These are phyloP conservation scores for Syzygium grande DNA, from an alignment of 345 rosid genomes.

Conservation along the genomic window DNA sequence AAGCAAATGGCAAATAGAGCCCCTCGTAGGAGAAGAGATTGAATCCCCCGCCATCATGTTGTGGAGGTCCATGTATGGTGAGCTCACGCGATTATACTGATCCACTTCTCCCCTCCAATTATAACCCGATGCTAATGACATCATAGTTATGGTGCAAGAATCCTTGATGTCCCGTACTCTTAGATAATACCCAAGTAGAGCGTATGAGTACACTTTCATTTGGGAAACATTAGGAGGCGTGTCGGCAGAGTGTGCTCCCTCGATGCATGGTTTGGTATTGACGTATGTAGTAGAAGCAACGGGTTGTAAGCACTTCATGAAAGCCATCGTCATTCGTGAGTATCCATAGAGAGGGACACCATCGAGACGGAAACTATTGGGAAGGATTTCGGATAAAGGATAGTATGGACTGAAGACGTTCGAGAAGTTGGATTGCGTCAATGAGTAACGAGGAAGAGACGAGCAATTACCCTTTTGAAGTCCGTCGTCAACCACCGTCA, in stretches of 20 bases:
- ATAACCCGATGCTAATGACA: neutral
- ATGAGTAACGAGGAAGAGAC: no score
- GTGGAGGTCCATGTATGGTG: neutral
- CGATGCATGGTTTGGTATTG: neutral
- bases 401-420: neutral
- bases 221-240: neutral
- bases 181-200: neutral
- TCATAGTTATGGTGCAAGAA: neutral
- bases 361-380: no score
- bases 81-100: neutral
- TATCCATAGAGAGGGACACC: no score
- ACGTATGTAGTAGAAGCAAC: neutral
- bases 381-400: no score
- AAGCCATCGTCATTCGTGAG: neutral
- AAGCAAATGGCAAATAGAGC: neutral
- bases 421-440: neutral
- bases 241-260: neutral
- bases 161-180: neutral
- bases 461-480: neutral
- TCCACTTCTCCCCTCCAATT: neutral
- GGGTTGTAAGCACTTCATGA: neutral
- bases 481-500: neutral
- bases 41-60: neutral
- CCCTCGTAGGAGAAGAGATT: fast-evolving
- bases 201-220: neutral